Conservation (phyloP, 139 green algal species). For the Diplosphaera chodatii region DNA sequence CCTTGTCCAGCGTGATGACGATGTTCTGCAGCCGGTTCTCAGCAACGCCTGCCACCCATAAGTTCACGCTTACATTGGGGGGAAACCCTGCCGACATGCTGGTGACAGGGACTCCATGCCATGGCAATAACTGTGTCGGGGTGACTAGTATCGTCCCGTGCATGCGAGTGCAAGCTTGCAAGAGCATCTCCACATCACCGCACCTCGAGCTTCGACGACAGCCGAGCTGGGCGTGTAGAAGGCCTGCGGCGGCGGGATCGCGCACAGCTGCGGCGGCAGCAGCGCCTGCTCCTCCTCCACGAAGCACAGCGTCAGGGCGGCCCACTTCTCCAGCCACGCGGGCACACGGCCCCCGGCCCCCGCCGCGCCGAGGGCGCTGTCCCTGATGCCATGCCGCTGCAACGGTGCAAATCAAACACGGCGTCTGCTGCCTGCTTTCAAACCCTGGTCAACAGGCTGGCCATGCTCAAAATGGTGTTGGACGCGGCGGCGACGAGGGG, state of each 20-base stretch:
- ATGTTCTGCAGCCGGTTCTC: conserved; percentile 77
- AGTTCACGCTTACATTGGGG: too few relatives aligned
- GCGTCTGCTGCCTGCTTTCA: too few relatives aligned
- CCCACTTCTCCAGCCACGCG: conserved; percentile 82
- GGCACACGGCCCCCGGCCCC: conserved; percentile 31
- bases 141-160: not conserved
- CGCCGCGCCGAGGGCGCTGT: conserved; percentile 32
- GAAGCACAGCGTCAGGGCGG: conserved; percentile 42
- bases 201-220: conserved; percentile 21
- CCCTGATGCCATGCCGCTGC: conserved; percentile 35
- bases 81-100: too few relatives aligned
- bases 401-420: too few relatives aligned
- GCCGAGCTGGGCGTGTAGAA: conserved; percentile 36
- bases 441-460: too few relatives aligned
- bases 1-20: conserved; percentile 85
- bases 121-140: too few relatives aligned
- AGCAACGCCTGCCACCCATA: conserved; percentile 29
- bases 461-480: too few relatives aligned
- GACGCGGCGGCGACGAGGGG: too few relatives aligned
- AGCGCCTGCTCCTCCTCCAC: conserved; percentile 60
- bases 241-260: conserved; percentile 28
- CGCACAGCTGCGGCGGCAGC: conserved; percentile 56
- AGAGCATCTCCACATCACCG: not conserved
- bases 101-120: too few relatives aligned
- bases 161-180: not conserved